Evolutionary conservation across 2,329 filamentous ascomycete genomes (phyloP).

Genomic region (Colletotrichum echinochloae): DNA sequence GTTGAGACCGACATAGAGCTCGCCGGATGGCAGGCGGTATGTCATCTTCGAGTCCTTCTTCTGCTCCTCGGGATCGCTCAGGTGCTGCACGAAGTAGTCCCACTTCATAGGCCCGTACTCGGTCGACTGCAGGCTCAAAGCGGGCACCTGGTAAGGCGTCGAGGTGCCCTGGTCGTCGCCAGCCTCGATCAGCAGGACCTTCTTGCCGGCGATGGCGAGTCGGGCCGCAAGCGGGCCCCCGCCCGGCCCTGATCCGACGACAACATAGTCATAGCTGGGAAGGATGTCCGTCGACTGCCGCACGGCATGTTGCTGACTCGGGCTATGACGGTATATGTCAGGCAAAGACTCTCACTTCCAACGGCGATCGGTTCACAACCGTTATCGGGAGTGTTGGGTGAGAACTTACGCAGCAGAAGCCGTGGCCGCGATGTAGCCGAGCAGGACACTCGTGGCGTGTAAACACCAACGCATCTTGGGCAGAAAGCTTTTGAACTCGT

Average conservation of each 20-base stretch:
- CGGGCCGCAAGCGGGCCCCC: conserved; percentile 67
- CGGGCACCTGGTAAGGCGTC: conserved; percentile 46
- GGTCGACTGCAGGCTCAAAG: conserved; percentile 43
- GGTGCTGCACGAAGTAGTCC: conserved; percentile 43
- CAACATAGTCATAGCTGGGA: conserved; percentile 65
- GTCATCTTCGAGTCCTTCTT: conserved; percentile 65
- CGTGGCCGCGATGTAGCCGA: conserved; percentile 30
- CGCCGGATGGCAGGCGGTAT: conserved; percentile 56
- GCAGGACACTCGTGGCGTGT: conserved; percentile 21
- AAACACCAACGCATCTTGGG: conserved; percentile 30
- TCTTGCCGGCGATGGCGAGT: conserved; percentile 67
- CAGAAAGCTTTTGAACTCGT: neutral
- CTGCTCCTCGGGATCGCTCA: conserved; percentile 38
- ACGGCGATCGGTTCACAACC: neutral
- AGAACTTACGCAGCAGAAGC: conserved; percentile 30
- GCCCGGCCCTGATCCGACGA: conserved; percentile 68
- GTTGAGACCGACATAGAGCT: conserved; percentile 52
- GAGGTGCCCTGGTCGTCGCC: conserved; percentile 64
- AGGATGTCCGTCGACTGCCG: conserved; percentile 30
- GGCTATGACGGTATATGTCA: conserved; percentile 7
- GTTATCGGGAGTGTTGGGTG: neutral
- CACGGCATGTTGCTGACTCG: conserved; percentile 13
- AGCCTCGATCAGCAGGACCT: conserved; percentile 69
- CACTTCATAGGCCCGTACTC: conserved; percentile 42
- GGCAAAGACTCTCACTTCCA: neutral